A percentile compares a stretch with the other conserved stretches of the same genome.
Evolutionary conservation across 192 early-diverging fungal genomes (phyloP).

Genomic region (Coemansia brasiliensis): DNA sequence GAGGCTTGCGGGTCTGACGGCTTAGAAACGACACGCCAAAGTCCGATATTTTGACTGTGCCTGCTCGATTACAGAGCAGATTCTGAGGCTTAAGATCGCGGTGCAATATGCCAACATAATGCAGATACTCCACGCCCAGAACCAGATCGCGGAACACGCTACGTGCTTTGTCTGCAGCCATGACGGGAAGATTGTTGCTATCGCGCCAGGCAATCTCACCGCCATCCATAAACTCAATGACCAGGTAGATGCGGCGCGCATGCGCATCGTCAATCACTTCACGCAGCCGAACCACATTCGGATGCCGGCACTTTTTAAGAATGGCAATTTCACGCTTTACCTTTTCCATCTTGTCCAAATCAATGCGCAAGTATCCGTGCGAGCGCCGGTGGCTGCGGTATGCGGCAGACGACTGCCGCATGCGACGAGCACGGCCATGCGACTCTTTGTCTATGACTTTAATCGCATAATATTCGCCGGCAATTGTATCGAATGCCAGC

Average conservation of each 20-base stretch:
- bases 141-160: constrained; percentile 88
- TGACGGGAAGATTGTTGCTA: constrained; percentile 59
- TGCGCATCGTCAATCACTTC: constrained; percentile 96
- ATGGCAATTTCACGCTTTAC: constrained; percentile 95
- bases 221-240: constrained; percentile 89
- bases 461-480: constrained; percentile 66
- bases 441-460: constrained; percentile 59
- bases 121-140: constrained; percentile 89
- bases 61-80: constrained; percentile 72
- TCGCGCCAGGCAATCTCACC: constrained; percentile 92
- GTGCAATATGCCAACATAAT: constrained; percentile 94
- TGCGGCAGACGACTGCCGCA: constrained; percentile 25
- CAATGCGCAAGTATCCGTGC: constrained; percentile 51
- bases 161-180: constrained; percentile 65
- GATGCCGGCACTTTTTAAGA: constrained; percentile 91
- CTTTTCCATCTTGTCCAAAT: constrained; percentile 64
- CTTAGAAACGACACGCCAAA: constrained; percentile 95
- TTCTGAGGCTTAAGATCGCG: constrained; percentile 99
- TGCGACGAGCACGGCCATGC: constrained; percentile 32
- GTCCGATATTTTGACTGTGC: constrained; percentile 93
- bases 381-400: constrained; percentile 20
- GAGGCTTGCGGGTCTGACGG: constrained; percentile 27
- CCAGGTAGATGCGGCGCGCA: constrained; percentile 88
- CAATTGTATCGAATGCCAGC: constrained; percentile 78
- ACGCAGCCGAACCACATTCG: constrained; percentile 82